Base-by-base conservation (phyloP, 2,329 filamentous ascomycete species). In the Trichoderma asperellum region DNA sequence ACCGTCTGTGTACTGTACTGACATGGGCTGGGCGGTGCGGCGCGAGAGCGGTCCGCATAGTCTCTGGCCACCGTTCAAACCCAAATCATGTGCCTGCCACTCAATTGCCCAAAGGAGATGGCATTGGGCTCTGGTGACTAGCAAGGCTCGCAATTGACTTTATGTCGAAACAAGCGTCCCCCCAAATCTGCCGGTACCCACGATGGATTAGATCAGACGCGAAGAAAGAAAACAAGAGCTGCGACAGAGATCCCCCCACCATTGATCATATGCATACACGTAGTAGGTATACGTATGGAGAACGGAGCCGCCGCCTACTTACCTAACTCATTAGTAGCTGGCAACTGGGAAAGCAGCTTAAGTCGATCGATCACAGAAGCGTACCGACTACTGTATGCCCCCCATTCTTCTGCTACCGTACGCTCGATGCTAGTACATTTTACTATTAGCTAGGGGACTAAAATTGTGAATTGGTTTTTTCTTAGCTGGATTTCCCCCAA, bases 11-110 rank as follows among this genome's bases (percentile, higher is more conserved):
- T 43, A 40, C 37, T 40, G 27, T 29, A 58, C 58, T 59, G 53
- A 55, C 52, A 49, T 67, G 63, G 63, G 40, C 63, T 67, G 63
- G 49, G 68, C 68, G 68, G 68, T 65, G 68, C 68, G 68, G 68
- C 68, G 56, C 68, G 68, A 67, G 40, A 49, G 32, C 68, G 68
- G 68, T 70, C 68, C 68, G 68, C 68, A 67, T 27, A 18, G 43
- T 53, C 35, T 56, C 57, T 59, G 29, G 34, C 68, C 68, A 43
- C 62, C 62, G 56, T 67, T 34, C 67, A 69, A 69, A 69, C 67
- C 64, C 67, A 69, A 69, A 56, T 35, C 29, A 27, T 43, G 56
- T 37, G 37, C 27, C 34, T 47, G 55, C 21, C 55, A 21, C 47
- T 32, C 32, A 59, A 60, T 59, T 60, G 53, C 65, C 56, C 32